A percentile compares a stretch with the other conserved stretches of the same genome.
Evolutionary conservation across 768 basidiomycete species (phyloP).

Genomic region (Mycena latifolia): DNA sequence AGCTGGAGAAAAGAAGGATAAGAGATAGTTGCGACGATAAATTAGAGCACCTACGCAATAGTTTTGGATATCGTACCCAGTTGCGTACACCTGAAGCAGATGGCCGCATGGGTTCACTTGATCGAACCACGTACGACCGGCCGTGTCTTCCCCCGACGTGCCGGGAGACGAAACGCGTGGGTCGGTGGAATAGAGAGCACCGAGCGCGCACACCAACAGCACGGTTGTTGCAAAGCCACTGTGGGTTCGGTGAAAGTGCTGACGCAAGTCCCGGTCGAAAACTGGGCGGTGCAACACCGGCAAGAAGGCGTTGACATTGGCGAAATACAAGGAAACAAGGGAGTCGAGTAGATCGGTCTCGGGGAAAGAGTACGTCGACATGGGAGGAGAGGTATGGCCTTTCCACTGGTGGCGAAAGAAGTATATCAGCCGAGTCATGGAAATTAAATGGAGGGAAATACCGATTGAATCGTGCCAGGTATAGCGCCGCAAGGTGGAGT

Average conservation of each 20-base stretch:
- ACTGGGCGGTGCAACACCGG: too few species aligned
- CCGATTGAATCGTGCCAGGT: background rate
- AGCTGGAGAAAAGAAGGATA: conserved; percentile 51
- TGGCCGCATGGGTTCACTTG: conserved; percentile 14
- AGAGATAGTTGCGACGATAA: too few species aligned
- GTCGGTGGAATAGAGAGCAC: conserved; percentile 47
- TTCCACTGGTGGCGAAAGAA: conserved; percentile 42
- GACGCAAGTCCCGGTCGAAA: too few species aligned
- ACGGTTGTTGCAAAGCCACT: too few species aligned
- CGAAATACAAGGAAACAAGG: too few species aligned
- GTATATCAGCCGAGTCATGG: conserved; percentile 38
- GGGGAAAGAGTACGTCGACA: conserved; percentile 40
- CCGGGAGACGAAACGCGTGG: conserved; percentile 47
- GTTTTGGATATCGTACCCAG: conserved; percentile 20
- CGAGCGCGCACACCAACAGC: too few species aligned
- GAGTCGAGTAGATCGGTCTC: too few species aligned
- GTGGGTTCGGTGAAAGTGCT: too few species aligned
- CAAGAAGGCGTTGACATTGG: too few species aligned
- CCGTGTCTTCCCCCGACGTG: conserved; percentile 39
- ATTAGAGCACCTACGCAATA: conserved; percentile 23
- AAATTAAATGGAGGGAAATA: conserved; percentile 26
- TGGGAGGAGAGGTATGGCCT: background rate
- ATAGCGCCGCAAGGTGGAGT: too few species aligned
- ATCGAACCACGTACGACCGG: conserved; percentile 27
- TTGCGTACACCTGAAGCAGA: conserved; percentile 9